Evolutionary conservation across 73 alveolate species (phyloP), one percentile per base, ranked within the genome.

Genomic region (Paramecium biaurelia): DNA sequence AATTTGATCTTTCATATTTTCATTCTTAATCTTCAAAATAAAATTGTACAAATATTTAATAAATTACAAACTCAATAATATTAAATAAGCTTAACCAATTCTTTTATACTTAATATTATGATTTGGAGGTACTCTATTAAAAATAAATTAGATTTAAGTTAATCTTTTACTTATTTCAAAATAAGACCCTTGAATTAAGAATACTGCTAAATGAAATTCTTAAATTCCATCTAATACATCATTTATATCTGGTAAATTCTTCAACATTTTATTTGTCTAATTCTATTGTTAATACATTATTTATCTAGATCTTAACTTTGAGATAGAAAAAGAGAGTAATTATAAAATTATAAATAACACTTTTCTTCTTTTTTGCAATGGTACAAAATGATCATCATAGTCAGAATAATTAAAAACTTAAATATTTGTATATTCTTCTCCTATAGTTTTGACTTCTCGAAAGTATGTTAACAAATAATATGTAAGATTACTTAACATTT

Each of bases 121-220:
- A 70, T 34, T 89, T 8, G 85, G 87, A 24, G 90, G 90, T 23
- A 58, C 15, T n/a, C 88, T 68, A 57, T 38, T 43, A 32, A 89
- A 89, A 11, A 89, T 82, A 28, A 41, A 70, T 63, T 70, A n/a
- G 34, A 72, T 70, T 12, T 45, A 11, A 4, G 92, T 89, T 15
- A 89, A 57, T 68, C 94, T 38, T 47, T 89, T 89, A 6, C 92
- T 38, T 21, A 89, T 89, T 20, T 89, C 70, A 35, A 70, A 76
- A 23, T 70, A 89, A 45, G 49, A 14, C 3, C 94, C 94, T 70
- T 41, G 70, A 15, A 89, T 70, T 32, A 89, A 43, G 67, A 89
- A 89, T 42, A 70, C 18, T 10, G 89, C 70, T 5, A 89, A 49
- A 24, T 89, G 94, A 70, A 89, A 68, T 7, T 89, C 70, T 21